Conservation (phyloP, 352 stramenopile genomes). For the Globisporangium paroecandrum region DNA sequence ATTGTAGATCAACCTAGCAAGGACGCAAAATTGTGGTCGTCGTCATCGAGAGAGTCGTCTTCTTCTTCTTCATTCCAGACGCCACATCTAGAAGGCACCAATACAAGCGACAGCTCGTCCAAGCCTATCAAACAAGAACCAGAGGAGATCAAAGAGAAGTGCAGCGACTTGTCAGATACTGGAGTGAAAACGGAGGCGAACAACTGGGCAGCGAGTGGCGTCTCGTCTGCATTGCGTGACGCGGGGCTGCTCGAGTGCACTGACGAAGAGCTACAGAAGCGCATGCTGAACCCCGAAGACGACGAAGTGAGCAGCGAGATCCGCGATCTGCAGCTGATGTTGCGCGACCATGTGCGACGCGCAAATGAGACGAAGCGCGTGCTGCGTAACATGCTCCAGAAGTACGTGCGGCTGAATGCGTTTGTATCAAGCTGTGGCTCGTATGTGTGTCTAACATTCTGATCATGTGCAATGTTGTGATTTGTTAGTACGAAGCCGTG, state of each 20-base stretch:
- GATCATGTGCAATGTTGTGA: not conserved
- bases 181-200: conserved; percentile 1
- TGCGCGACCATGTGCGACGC: conserved; percentile 35
- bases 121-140: not conserved
- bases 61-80: not conserved
- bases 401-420: conserved; percentile 23
- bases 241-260: conserved; percentile 50
- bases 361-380: conserved; percentile 65
- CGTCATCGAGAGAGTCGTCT: not conserved
- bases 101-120: not conserved
- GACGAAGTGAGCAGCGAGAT: conserved; percentile 72
- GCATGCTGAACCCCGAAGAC: conserved; percentile 32
- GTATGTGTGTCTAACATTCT: not conserved
- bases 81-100: not conserved
- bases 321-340: conserved; percentile 39
- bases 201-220: conserved; percentile 28
- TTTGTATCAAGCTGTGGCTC: not conserved
- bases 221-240: conserved; percentile 29
- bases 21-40: not conserved
- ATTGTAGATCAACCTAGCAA: not conserved
- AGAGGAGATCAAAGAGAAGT: conserved; percentile 5
- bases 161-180: not conserved
- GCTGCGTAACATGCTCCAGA: conserved; percentile 49
- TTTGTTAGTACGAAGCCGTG: conserved; percentile 57
- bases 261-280: conserved; percentile 24